Base-by-base conservation (phyloP, 164 flowering plant genomes). In the Taxillus chinensis region DNA sequence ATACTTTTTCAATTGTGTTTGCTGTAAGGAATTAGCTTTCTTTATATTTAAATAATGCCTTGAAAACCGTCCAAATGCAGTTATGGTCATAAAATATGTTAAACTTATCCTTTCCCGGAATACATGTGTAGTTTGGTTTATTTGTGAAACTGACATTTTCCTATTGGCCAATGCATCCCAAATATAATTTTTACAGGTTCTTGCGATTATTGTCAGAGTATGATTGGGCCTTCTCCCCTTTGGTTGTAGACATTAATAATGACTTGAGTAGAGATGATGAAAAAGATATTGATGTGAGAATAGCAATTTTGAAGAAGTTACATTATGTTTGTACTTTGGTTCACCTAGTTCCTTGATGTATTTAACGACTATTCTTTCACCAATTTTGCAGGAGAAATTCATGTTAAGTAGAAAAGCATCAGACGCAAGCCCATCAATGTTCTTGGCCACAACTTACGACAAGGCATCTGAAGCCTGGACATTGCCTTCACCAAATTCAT, bases 391-490 rank as follows among this genome's bases (percentile, higher is more conserved):
- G 97, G 92, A 86, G 52, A 84, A 82, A 60, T 89, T 93, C 55
- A 65, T 66, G 63, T 58, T 53, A 27, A 84, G 76, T 68, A 80
- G 96, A 80, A 85, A 86, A 64, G 64, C 64, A 15, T 65, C 62
- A 60, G 72, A 65, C 66, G 65, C 67, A 60, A 70, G 53, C 8
- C 72, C 89, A 27, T 85, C 92, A 46, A 87, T 93, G 89, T 93
- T 82, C 73, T 71, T 93, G 78, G 95, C 90, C 14, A 84, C 99
- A 37, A 57, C 82, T 65, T 93, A 89, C 77, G 97, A 93, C 77
- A 93, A 79, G 77, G 75, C 73, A 70, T 93, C 99, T 66, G 90
- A 87, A 73, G 96, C 96, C 54, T 93, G 99, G 99, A 84, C 96
- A 62, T 70, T 64, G 67, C 60, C 50, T 41, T 84, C 95, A 50